Evolutionary conservation across 164 flowering plant genomes (phyloP), one percentile per base, ranked within the genome.

Genomic region (Piper betle): DNA sequence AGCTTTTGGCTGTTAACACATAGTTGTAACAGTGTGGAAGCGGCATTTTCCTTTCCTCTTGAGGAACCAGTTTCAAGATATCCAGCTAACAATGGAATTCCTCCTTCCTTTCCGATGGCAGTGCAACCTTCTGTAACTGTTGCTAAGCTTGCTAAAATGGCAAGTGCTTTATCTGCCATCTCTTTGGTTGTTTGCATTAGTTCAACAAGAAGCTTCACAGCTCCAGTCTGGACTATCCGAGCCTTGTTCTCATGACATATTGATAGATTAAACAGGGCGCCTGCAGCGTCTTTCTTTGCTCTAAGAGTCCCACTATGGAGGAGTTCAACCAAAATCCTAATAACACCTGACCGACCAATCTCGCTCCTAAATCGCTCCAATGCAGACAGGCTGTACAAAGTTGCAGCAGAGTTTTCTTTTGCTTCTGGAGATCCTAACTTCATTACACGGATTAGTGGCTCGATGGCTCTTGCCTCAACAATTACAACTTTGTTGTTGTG

Each of bases 211-310:
- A 72, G 66, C 77, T 80, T 88, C 66, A 88, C 91, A 1, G 97
- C 96, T 17, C 97, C 96, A 2, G 96, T 92, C 71, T 88, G 89
- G 55, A 93, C 84, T 68, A 93, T 88, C 0, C 93, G 82, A 54
- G 87, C 91, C 78, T 86, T 93, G 72, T 93, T 93, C 66, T 86
- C 97, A 61, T 90, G 94, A 68, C 75, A 80, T 58, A 93, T 86
- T 6, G 99, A 93, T 37, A 93, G 66, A 70, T 86, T 93, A 72
- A 88, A 93, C 71, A 93, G 79, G 43, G 99, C 97, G 53, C 96
- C 84, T 17, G 95, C 89, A 39, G 99, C 95, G 72, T 93, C 99
- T 71, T 93, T 93, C 77, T 86, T 90, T 48, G 97, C 99, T 68
- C 99, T 76, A 5, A 84, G 68, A 58, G 96, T 81, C 17, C 97